Evolutionary conservation across 1,284 basidiomycete species (phyloP).

Genomic region (Hypsizygus ulmarius): DNA sequence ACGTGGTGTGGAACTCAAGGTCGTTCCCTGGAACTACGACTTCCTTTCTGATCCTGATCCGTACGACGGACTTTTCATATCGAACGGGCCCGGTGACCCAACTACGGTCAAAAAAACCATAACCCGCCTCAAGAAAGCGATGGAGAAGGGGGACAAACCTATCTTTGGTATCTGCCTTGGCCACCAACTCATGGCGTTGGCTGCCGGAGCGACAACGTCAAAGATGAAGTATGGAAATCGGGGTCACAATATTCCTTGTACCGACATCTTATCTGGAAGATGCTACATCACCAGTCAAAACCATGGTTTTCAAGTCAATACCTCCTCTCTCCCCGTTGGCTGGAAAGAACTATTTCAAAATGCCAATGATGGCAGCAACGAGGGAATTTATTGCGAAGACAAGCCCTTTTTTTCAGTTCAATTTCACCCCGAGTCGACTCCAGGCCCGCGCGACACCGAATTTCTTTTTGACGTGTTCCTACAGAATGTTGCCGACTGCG

Average conservation of each 20-base stretch:
- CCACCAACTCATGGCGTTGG: conserved; percentile 95
- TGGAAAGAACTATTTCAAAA: conserved; percentile 97
- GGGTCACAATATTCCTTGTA: conserved; percentile 98
- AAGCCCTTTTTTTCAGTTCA: conserved; percentile 99
- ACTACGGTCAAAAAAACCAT: conserved; percentile 82
- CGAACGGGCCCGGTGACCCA: conserved; percentile 98
- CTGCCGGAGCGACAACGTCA: conserved; percentile 89
- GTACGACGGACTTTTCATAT: conserved; percentile 95
- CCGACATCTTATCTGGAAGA: conserved; percentile 88
- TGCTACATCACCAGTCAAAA: conserved; percentile 99
- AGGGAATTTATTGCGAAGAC: conserved; percentile 92
- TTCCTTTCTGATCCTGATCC: conserved; percentile 76
- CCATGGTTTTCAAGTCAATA: conserved; percentile 96
- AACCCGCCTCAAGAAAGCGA: conserved; percentile 65
- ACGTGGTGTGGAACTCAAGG: conserved; percentile 94
- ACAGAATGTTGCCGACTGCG: conserved; percentile 79
- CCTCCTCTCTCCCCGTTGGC: conserved; percentile 71
- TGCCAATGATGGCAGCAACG: conserved; percentile 96
- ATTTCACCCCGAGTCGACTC: conserved; percentile 98
- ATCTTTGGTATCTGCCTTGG: conserved; percentile 99
- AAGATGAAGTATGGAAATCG: conserved; percentile 99
- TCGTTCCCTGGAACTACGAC: conserved; percentile 97
- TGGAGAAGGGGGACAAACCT: conserved; percentile 76
- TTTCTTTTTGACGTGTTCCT: conserved; percentile 99
- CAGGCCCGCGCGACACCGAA: conserved; percentile 98